Evolutionary conservation across 805 yeast species (phyloP).

Genomic region (Myxozyma neotropica): DNA sequence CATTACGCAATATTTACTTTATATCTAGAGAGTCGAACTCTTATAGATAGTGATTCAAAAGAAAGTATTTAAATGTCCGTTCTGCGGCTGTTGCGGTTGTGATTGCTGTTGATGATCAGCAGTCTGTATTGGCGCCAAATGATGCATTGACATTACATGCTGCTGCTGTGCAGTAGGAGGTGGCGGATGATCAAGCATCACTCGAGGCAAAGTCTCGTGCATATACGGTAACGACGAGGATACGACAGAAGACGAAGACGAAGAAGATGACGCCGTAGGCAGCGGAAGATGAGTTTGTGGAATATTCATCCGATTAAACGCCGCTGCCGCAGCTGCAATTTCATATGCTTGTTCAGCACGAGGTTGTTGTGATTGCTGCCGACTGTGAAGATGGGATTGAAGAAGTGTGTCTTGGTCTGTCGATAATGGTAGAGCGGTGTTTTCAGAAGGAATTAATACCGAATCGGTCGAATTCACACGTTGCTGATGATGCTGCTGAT

Average conservation of each 20-base stretch:
- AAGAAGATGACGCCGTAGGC: background rate
- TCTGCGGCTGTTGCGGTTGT: background rate
- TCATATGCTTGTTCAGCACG: conserved; percentile 36
- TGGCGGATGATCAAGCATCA: conserved; percentile 22
- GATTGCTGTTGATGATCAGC: conserved; percentile 5
- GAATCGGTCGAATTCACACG: background rate
- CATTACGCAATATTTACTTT: too few relatives aligned
- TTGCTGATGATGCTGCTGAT: background rate
- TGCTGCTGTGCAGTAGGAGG: conserved; percentile 10
- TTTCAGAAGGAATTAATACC: background rate
- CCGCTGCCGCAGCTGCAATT: background rate
- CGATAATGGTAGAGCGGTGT: background rate
- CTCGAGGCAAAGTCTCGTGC: background rate
- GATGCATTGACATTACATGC: conserved; percentile 10
- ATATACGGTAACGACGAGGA: background rate
- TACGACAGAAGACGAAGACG: background rate
- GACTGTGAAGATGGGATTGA: background rate
- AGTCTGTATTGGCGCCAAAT: conserved; percentile 6
- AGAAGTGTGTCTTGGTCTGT: conserved; percentile 47
- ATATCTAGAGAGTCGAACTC: too few relatives aligned
- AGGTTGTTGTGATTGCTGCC: background rate
- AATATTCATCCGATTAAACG: background rate
- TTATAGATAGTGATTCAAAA: too few relatives aligned
- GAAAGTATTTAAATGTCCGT: too few relatives aligned
- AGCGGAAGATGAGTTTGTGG: conserved; percentile 6